Base-by-base conservation (phyloP, 768 basidiomycete species). In the Symmetrospora coprosmae region DNA sequence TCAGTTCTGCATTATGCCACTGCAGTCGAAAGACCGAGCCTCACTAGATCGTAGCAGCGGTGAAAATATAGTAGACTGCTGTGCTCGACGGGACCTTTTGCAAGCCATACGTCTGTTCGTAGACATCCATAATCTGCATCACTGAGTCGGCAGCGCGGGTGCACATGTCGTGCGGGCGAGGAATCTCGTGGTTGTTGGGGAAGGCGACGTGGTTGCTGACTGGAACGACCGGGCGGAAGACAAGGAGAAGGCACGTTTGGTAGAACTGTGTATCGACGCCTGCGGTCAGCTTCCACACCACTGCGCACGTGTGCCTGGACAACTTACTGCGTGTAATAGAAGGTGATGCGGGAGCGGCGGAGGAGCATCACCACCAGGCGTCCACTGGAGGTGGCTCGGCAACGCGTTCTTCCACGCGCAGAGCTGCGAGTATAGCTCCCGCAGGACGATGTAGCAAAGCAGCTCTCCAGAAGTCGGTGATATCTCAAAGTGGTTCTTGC, bases 1-100 rank as follows among this genome's bases (percentile, higher is more conserved):
- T 7, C 23, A 19, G 41, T 5, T 47, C 30, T n/a, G n/a, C n/a
- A 5, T 9, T 33, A 28, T 9, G 8, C 5, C 14, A 17, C 11
- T 16, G 30, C 6, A 6, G 21, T 38, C n/a, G 13, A n/a, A 25
- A 23, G 28, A n/a, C n/a, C n/a, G n/a, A 16, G 11, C 27, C 55
- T 43, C n/a, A 58, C 55, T 58, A 58, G 19, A 58, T 58, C 3
- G 55, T 58, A 21, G 55, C 55, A 19, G 55, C 55, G 6, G 55
- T 58, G 30, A 58, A 58, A 21, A 58, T 58, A 25, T 58, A 58
- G 37, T 58, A 58, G 6, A 58, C 55, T 19, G 55, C 55, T 4
- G 55, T 58, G 21, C 55, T 58, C 8, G 55, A 58, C 4, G 55
- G 43, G 21, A 58, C 43, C 37, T 43, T 31, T 27, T 58, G 40